These are phyloP conservation scores for Chloranthus sessilifolius DNA, from an alignment of 164 flowering plant species.

Conservation along the genomic window DNA sequence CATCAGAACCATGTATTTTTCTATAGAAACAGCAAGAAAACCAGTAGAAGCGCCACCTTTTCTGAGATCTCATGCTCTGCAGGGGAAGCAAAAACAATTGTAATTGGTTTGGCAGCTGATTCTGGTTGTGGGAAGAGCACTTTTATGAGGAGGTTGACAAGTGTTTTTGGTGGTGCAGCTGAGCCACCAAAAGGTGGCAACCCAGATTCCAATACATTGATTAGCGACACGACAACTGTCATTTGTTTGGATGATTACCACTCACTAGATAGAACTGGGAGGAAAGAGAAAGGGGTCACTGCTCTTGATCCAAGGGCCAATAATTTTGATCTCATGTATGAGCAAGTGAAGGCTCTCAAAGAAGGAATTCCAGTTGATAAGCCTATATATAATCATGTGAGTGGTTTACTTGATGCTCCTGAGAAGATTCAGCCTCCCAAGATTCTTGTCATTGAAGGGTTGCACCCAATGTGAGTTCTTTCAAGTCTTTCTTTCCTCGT, in stretches of 20 bases:
- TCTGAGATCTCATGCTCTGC: conserved; percentile 54
- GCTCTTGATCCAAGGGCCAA: conserved; percentile 98
- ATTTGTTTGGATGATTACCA: conserved; percentile 97
- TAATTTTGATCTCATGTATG: conserved; percentile 92
- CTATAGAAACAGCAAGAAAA: conserved; percentile 29
- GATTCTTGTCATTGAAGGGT: conserved; percentile 92
- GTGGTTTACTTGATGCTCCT: conserved; percentile 88
- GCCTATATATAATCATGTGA: conserved; percentile 91
- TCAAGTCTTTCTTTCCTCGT: background rate
- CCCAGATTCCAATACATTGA: conserved; percentile 94
- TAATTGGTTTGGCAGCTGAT: conserved; percentile 95
- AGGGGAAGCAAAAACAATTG: conserved; percentile 50
- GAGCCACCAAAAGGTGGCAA: conserved; percentile 96
- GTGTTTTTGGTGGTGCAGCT: conserved; percentile 96
- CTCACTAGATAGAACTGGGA: conserved; percentile 84
- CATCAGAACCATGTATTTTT: conserved; percentile 33
- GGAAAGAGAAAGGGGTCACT: conserved; percentile 89
- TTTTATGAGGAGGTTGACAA: conserved; percentile 93
- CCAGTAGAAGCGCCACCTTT: conserved; percentile 13
- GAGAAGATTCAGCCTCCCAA: conserved; percentile 89
- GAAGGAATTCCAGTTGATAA: conserved; percentile 75
- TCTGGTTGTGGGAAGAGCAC: conserved; percentile 98
- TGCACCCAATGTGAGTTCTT: conserved; percentile 94
- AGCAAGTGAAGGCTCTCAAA: conserved; percentile 88
- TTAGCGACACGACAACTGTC: conserved; percentile 91